A percentile compares a stretch with the other conserved stretches of the same genome.
These are phyloP conservation scores for Tulasnella sp. DNA, from an alignment of 768 basidiomycete species.

Conservation along the genomic window DNA sequence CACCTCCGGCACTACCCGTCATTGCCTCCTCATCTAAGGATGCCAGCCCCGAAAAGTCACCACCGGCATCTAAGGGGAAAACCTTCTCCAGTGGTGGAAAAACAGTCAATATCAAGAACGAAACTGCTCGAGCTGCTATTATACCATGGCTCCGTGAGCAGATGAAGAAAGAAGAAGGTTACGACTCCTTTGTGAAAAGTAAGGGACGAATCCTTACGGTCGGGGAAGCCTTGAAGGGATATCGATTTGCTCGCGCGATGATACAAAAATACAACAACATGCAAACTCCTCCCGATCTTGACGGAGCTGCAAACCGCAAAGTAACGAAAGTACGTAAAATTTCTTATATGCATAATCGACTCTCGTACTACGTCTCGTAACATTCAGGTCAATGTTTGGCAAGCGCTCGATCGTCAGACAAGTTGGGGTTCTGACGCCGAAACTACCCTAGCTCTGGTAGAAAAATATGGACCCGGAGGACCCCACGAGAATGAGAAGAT, in stretches of 20 bases:
- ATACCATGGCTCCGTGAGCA: conserved; percentile 16
- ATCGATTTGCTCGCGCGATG: conserved; percentile 39
- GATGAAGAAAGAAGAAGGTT: conserved; percentile 23
- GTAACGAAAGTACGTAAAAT: conserved; percentile 38
- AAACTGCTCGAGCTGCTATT: conserved; percentile 17
- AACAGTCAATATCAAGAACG: conserved; percentile 12
- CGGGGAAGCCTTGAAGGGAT: conserved; percentile 31
- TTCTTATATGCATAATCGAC: neutral
- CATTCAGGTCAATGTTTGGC: conserved; percentile 37
- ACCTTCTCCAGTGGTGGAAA: too few relatives aligned
- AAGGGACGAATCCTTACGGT: conserved; percentile 24
- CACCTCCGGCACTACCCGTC: neutral
- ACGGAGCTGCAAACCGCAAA: conserved; percentile 25
- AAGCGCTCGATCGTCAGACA: conserved; percentile 35
- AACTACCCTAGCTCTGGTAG: conserved; percentile 39
- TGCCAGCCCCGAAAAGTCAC: neutral
- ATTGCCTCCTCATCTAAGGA: neutral
- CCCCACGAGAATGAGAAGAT: conserved; percentile 39
- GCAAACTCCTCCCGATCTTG: conserved; percentile 32
- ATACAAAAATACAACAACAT: conserved; percentile 35
- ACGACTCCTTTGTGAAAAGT: conserved; percentile 35
- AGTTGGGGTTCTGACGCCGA: conserved; percentile 36
- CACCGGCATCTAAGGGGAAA: neutral
- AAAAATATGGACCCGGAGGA: conserved; percentile 45
- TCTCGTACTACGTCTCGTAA: neutral